phyloP scores from a whole-genome alignment of 352 stramenopile genomes.

The Globisporangium irregulare region DNA sequence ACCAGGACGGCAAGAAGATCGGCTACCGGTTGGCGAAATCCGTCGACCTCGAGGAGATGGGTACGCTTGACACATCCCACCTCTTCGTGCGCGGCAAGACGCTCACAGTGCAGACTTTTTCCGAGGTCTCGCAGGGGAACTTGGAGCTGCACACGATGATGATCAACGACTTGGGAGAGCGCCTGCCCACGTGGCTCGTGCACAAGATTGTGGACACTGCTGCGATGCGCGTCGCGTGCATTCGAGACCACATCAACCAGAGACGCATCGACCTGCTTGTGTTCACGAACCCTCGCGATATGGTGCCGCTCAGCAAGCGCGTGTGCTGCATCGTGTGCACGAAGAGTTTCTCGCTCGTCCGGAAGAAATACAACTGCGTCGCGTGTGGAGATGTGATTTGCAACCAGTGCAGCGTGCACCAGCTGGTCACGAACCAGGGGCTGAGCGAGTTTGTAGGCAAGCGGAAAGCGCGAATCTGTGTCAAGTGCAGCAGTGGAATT shows the following conservation, averaged over 20 bases:
- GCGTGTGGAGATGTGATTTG: slow-evolving; percentile 82
- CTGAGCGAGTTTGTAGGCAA: slow-evolving; percentile 48
- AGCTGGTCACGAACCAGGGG: slow-evolving; percentile 64
- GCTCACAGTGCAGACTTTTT: slow-evolving; percentile 71
- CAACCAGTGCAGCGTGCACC: slow-evolving; percentile 71
- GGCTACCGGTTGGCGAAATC: slow-evolving; percentile 77
- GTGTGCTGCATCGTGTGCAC: slow-evolving; percentile 80
- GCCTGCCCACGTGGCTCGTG: slow-evolving; percentile 72
- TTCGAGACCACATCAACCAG: slow-evolving; percentile 79
- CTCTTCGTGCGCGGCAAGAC: slow-evolving; percentile 73
- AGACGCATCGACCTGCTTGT: slow-evolving; percentile 68
- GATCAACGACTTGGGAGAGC: slow-evolving; percentile 77
- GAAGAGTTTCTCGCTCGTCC: slow-evolving; percentile 78
- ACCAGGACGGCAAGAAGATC: slow-evolving; percentile 54
- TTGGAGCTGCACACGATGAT: slow-evolving; percentile 80
- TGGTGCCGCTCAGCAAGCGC: slow-evolving; percentile 71
- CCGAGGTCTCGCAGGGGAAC: slow-evolving; percentile 48
- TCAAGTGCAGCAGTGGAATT: slow-evolving; percentile 71
- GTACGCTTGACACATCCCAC: slow-evolving; percentile 42
- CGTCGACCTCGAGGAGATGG: slow-evolving; percentile 58
- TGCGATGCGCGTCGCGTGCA: slow-evolving; percentile 67
- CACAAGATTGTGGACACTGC: slow-evolving; percentile 82
- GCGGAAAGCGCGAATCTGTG: slow-evolving; percentile 72
- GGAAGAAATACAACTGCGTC: slow-evolving; percentile 85
- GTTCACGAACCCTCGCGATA: slow-evolving; percentile 58